Evolutionary conservation across 2,329 filamentous ascomycete genomes (phyloP).

Genomic region (Lachnellula suecica): DNA sequence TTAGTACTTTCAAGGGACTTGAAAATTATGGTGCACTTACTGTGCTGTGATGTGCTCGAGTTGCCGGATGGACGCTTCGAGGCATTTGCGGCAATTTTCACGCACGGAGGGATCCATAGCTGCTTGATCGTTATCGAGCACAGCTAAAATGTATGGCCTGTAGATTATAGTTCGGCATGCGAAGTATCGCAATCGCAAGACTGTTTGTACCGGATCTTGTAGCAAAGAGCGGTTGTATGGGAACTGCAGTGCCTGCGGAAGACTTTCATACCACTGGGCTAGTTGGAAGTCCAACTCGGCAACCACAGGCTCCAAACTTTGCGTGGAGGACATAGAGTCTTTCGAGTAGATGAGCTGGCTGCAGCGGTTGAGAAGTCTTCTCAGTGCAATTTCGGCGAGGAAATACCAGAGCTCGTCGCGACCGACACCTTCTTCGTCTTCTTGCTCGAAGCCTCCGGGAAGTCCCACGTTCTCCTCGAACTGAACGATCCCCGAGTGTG

Average conservation of each 20-base stretch:
- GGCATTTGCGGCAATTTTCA: constrained; percentile 77
- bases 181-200: constrained; percentile 77
- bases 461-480: constrained; percentile 79
- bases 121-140: constrained; percentile 74
- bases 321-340: constrained; percentile 68
- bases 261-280: constrained; percentile 79
- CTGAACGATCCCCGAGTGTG: constrained; percentile 79
- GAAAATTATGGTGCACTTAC: constrained; percentile 45
- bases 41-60: constrained; percentile 77
- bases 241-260: constrained; percentile 75
- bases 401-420: constrained; percentile 86
- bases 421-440: constrained; percentile 65
- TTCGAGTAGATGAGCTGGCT: constrained; percentile 79
- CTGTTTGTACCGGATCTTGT: constrained; percentile 74
- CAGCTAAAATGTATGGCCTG: constrained; percentile 77
- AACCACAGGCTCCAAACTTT: constrained; percentile 74
- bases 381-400: constrained; percentile 76
- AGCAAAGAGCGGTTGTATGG: constrained; percentile 67
- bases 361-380: constrained; percentile 74
- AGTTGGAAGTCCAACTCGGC: constrained; percentile 80
- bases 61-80: constrained; percentile 78
- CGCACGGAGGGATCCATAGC: constrained; percentile 70
- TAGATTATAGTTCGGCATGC: constrained; percentile 86
- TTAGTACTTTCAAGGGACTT: constrained; percentile 13
- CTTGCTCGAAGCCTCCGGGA: constrained; percentile 71